Percentiles rank a stretch among this genome's conserved stretches.
phyloP scores from a whole-genome alignment of 2,329 filamentous ascomycete species.

The Paecilomyces fulvus region DNA sequence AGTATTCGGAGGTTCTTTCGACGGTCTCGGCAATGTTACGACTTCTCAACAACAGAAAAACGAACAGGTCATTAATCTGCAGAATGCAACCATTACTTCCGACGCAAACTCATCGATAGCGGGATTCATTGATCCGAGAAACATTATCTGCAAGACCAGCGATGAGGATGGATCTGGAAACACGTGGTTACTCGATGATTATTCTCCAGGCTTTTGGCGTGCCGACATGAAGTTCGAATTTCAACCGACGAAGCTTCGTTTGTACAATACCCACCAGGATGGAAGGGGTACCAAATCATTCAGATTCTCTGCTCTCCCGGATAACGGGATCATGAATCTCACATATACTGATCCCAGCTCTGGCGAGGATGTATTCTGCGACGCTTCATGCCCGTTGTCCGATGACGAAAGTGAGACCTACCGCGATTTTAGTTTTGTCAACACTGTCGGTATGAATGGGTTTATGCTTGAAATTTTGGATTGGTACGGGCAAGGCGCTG shows the following conservation, averaged over 20 bases:
- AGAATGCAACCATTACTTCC: slow-evolving; percentile 64
- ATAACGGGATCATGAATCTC: slow-evolving; percentile 91
- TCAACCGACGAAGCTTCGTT: slow-evolving; percentile 72
- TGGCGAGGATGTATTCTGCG: slow-evolving; percentile 63
- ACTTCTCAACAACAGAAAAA: slow-evolving; percentile 41
- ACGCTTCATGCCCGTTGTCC: slow-evolving; percentile 76
- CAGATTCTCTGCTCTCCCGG: slow-evolving; percentile 74
- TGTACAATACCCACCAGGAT: slow-evolving; percentile 80
- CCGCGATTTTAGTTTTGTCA: slow-evolving; percentile 91
- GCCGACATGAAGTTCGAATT: slow-evolving; percentile 79
- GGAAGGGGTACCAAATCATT: slow-evolving; percentile 83
- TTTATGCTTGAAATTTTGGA: slow-evolving; percentile 79
- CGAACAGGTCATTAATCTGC: slow-evolving; percentile 75
- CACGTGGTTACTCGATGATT: slow-evolving; percentile 74
- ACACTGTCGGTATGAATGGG: slow-evolving; percentile 73
- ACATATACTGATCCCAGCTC: slow-evolving; percentile 73
- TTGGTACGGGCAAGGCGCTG: slow-evolving; percentile 80
- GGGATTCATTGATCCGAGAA: slow-evolving; percentile 67
- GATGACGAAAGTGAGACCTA: slow-evolving; percentile 56
- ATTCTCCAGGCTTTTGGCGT: slow-evolving; percentile 70
- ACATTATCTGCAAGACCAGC: slow-evolving; percentile 71
- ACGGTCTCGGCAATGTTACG: slow-evolving; percentile 72
- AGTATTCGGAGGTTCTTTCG: slow-evolving; percentile 85
- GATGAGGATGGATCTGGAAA: slow-evolving; percentile 61
- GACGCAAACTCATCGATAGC: slow-evolving; percentile 51